Evolutionary conservation across 441 rosid genomes (phyloP), one percentile per base, ranked within the genome.

Genomic region (Erysimum cheiri): DNA sequence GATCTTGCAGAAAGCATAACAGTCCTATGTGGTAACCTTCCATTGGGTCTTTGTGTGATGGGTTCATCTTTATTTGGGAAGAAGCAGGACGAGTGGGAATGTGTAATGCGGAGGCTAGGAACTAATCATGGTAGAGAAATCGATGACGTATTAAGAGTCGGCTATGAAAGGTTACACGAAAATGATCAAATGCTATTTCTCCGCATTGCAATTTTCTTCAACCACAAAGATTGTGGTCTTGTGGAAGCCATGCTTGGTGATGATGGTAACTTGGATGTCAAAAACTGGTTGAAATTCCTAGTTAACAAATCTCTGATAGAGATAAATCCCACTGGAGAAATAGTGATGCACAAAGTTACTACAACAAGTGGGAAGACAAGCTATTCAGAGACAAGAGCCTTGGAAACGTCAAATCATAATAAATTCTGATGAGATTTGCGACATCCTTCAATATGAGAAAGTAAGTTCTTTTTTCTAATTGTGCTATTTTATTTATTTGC

Each of bases 191-290:
- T 1, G 1, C 6, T 57, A 11, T 36, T 57, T 36, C 62, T 57
- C 11, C 10, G 46, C 71, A 44, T 41, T 85, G 84, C 74, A 50
- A 47, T 47, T 0, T 57, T 57, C 62, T 35, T 35, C 6, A 35
- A 17, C 44, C 0, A 11, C 7, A 1, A 0, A 10, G 0, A 11
- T 1, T 0, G 5, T 17, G 31, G 19, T 19, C 11, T 10, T 6
- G 11, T 57, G 1, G 3, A 6, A 12, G 14, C 28, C 24, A 56
- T 56, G 61, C 2, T 56, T 0, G 2, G 4, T 44, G 24, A 17
- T 1, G 3, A 1, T 2, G 9, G 10, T 12, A 50, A 57, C 0
- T 1, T 35, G 15, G 9, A 57, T 57, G 29, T 57, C 44, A 10
- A 1, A 1, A 0, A 0, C 3, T 6, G 43, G 4, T 17, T 56